Conservation (phyloP, 1,284 basidiomycete species). For the Singerocomus rubriflavus region DNA sequence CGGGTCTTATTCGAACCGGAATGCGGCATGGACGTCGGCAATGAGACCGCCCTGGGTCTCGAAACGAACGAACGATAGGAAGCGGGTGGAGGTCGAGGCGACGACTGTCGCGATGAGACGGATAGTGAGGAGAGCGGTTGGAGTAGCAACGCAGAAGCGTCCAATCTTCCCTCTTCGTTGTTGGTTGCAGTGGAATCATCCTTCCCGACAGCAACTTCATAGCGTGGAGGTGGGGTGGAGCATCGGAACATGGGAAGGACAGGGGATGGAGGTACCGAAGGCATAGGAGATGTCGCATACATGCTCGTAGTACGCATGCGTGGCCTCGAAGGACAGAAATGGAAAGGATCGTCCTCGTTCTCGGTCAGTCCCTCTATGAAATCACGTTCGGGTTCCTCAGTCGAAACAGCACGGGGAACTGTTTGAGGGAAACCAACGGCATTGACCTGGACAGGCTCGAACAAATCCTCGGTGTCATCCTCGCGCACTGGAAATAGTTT, state of each 20-base stretch:
- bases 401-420: background rate
- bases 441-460: slow-evolving; percentile 9
- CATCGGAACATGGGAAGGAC: slow-evolving; percentile 23
- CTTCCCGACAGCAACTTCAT: slow-evolving; percentile 11
- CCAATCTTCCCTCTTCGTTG: slow-evolving; percentile 11
- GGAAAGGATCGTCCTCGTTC: slow-evolving; percentile 28
- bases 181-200: background rate
- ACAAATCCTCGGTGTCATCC: slow-evolving; percentile 25
- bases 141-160: slow-evolving; percentile 28
- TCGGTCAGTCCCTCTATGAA: slow-evolving; percentile 6
- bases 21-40: slow-evolving; percentile 13
- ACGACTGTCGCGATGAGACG: slow-evolving; percentile 2
- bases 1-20: slow-evolving; percentile 8
- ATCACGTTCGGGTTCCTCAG: slow-evolving; percentile 2
- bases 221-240: slow-evolving; percentile 26
- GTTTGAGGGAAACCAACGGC: slow-evolving; percentile 22
- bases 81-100: slow-evolving; percentile 10
- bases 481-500: slow-evolving; percentile 32
- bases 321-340: slow-evolving; percentile 15
- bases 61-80: slow-evolving; percentile 15
- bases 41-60: slow-evolving; percentile 25
- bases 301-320: slow-evolving; percentile 35
- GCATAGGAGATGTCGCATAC: slow-evolving; percentile 13
- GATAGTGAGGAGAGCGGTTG: slow-evolving; percentile 26
- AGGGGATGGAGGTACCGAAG: slow-evolving; percentile 5